Evolutionary conservation across 2,329 filamentous ascomycete species (phyloP), one percentile per base, ranked within the genome.

Genomic region (Sarocladiaceae sp.): DNA sequence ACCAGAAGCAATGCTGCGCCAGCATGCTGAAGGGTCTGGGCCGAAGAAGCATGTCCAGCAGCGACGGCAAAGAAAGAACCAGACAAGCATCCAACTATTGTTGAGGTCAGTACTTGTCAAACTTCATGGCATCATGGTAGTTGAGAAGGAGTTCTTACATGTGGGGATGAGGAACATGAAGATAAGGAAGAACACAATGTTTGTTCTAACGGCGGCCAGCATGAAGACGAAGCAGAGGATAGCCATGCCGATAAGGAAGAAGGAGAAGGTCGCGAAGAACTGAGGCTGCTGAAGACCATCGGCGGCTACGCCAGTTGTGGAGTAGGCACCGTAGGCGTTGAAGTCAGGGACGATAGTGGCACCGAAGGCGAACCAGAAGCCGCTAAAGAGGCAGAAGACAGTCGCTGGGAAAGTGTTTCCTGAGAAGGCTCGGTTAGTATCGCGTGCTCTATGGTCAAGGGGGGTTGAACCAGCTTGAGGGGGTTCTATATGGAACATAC

Each of bases 161-260:
- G 48, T 52, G 13, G 58, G 53, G 10, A 76, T 58, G 2, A 86
- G 70, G 0, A 68, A 64, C 32, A 76, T 50, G 61, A 83, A 84
- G 54, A 84, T 82, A 24, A 74, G 50, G 48, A 79, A 70, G 58
- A 83, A 83, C 52, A 77, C 65, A 5, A 83, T 43, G 53, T 86
- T 86, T 15, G 82, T 85, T 23, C 82, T 76, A 9, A 84, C 65
- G 6, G 79, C 71, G 55, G 78, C 80, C 53, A 86, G 67, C 32
- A 82, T 61, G 62, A 75, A 85, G 47, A 85, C 57, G 35, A 80
- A 59, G 58, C 73, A 78, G 19, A 85, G 61, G 6, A 84, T 56
- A 2, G 66, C 73, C 79, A 84, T 83, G 48, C 69, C 68, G 39
- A 85, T 53, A 39, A 79, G 68, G 62, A 82, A 78, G 64, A 82